Evolutionary conservation across 257 asterid species (phyloP).

Genomic region (Nicotiana attenuata): DNA sequence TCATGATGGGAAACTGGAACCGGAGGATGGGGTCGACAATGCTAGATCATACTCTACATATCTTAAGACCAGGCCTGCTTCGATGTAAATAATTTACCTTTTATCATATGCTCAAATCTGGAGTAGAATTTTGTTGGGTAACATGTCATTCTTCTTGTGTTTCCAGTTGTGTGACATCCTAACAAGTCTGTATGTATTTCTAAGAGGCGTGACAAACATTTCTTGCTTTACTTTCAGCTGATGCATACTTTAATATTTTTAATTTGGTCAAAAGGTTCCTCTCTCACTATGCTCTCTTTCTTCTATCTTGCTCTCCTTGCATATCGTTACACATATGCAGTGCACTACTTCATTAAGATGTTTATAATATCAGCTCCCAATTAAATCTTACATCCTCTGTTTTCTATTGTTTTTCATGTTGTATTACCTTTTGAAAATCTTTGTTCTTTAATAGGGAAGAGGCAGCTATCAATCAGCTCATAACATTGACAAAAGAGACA

Average conservation of each 20-base stretch:
- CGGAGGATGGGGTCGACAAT: constrained; percentile 26
- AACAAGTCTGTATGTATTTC: not conserved
- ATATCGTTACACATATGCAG: not conserved
- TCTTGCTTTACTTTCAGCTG: not conserved
- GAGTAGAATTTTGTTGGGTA: not conserved
- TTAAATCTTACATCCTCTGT: not conserved
- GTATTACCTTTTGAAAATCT: not conserved
- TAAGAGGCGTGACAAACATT: not conserved
- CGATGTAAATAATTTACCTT: constrained; percentile 40
- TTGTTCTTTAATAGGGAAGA: constrained; percentile 61
- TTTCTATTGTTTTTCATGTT: not conserved
- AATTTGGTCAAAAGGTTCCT: not conserved
- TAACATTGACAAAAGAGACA: constrained; percentile 53
- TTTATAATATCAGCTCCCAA: not conserved
- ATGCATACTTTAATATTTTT: not conserved
- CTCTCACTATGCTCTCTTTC: not conserved
- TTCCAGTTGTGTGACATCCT: not conserved
- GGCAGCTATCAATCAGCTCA: constrained; percentile 77
- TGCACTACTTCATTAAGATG: not conserved
- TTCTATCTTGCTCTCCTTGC: not conserved
- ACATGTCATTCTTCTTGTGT: not conserved
- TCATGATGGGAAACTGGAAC: constrained; percentile 26
- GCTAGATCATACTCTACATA: constrained; percentile 76
- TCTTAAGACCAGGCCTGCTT: constrained; percentile 84
- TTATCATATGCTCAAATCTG: not conserved